Base-by-base conservation (phyloP, 192 early-diverging fungal species). In the Geranomyces michiganensis region DNA sequence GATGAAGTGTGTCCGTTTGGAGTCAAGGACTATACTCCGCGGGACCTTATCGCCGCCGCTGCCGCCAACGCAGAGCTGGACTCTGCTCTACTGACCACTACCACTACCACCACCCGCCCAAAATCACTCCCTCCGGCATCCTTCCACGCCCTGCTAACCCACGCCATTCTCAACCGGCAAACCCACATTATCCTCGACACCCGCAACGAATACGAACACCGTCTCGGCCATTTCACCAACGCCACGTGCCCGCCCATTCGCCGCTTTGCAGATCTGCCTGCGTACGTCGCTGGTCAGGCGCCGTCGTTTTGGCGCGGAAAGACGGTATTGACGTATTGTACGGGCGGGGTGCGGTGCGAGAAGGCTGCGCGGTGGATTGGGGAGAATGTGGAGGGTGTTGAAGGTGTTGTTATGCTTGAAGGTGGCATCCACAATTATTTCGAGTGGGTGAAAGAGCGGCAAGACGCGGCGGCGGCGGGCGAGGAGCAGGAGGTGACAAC, bases 381-480 rank as follows among this genome's bases (percentile, higher is more conserved):
- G 33, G 72, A 70, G 15, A 46, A 68, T 41, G 74, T 69, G 13
- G 44, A 22, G 0, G 62, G 65, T 15, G 51, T 56, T 12, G 77
- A 82, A 10, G 58, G 83, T 51, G 83, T 91, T 17, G 63, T 79
- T 51, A 90, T 88, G 88, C 71, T 91, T 6, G 87, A 91, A 3
- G 90, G 90, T 17, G 78, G 78, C 2, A 90, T 91, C 27, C 90
- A 91, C 55, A 86, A 88, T 55, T 91, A 91, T 49, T 65, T 91
- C 6, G 82, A 90, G 62, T 91, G 90, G 90, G 73, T 79, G 61
- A 79, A 83, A 49, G 77, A 81, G 26, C 47, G 49, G 22, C 24
- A 44, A 31, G 48, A 29, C 9, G 44, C 12, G 17, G 10, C 5
- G 36, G 36, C 3, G 36, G 73, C 63, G 41, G 43, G 3, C 27